Evolutionary conservation across 768 basidiomycete species (phyloP).

Genomic region (Lactarius akahatsu): DNA sequence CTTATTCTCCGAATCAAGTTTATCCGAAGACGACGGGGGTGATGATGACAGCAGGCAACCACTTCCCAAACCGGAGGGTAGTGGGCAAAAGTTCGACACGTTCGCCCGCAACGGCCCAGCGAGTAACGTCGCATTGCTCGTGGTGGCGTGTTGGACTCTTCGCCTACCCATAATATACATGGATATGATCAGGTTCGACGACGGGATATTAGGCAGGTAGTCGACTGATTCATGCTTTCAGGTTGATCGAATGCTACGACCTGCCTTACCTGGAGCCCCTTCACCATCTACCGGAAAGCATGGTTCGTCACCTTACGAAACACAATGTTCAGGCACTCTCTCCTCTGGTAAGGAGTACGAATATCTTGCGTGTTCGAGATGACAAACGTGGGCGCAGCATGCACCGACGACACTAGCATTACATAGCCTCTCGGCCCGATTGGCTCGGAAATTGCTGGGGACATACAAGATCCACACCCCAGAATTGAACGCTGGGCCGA

Average conservation of each 20-base stretch:
- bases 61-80: constrained; percentile 17
- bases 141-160: constrained; percentile 77
- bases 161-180: constrained; percentile 72
- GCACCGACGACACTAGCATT: constrained; percentile 58
- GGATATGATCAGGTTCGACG: constrained; percentile 65
- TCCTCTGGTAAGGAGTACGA: constrained; percentile 55
- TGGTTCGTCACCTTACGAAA: constrained; percentile 72
- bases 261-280: constrained; percentile 80
- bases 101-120: constrained; percentile 41
- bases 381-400: constrained; percentile 38
- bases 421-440: constrained; percentile 58
- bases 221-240: constrained; percentile 33
- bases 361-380: constrained; percentile 4
- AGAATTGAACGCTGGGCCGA: constrained; percentile 69
- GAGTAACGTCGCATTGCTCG: constrained; percentile 63
- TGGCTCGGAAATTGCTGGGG: constrained; percentile 56
- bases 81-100: constrained; percentile 22
- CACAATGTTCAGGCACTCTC: constrained; percentile 64
- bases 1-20: constrained; percentile 39
- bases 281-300: constrained; percentile 55
- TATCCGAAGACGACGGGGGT: constrained; percentile 35
- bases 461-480: constrained; percentile 64
- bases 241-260: constrained; percentile 69
- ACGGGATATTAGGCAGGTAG: background rate
- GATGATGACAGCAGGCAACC: constrained; percentile 23